Evolutionary conservation across 257 asterid genomes (phyloP), one percentile per base, ranked within the genome.

Genomic region (Capsicum baccatum): DNA sequence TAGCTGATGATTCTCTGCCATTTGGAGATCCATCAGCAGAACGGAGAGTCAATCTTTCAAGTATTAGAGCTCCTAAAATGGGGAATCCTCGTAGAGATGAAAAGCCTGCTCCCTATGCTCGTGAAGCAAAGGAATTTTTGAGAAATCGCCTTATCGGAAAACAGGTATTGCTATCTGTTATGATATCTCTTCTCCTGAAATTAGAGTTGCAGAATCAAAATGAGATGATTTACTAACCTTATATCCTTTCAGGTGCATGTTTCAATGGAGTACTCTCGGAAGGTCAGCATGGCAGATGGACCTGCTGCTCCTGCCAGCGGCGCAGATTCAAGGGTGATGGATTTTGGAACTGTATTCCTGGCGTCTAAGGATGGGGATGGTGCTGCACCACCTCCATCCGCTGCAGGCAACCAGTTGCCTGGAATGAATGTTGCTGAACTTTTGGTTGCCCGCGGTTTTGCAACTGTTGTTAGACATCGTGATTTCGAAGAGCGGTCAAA

Each of bases 401-500:
- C 88, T 84, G 89, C 93, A 15, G 90, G 87, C 79, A 86, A 60
- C 87, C 98, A 90, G 88, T 92, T 86, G 71, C 39, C 88, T 76
- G 98, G 97, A 67, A 83, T 84, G 66, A 97, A 97, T 79, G 63
- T 97, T 85, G 99, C 97, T 13, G 99, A 97, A 90, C 95, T 97
- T 84, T 85, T 97, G 88, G 94, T 97, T 84, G 91, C 90, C 88
- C 97, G 99, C 84, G 99, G 99, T 68, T 92, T 86, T 82, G 99
- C 99, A 70, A 88, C 94, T 81, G 98, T 95, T 76, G 93, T 97
- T 86, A 95, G 96, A 88, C 99, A 97, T 85, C 93, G 99, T 63
- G 99, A 97, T 90, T 97, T 97, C 56, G 99, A 97, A 90, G 99
- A 97, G 88, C 92, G 99, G 78, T 97, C 99, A 58, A 95, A 95